Conservation (phyloP, 2,329 filamentous ascomycete species). For the Phyllosticta citribraziliensis region DNA sequence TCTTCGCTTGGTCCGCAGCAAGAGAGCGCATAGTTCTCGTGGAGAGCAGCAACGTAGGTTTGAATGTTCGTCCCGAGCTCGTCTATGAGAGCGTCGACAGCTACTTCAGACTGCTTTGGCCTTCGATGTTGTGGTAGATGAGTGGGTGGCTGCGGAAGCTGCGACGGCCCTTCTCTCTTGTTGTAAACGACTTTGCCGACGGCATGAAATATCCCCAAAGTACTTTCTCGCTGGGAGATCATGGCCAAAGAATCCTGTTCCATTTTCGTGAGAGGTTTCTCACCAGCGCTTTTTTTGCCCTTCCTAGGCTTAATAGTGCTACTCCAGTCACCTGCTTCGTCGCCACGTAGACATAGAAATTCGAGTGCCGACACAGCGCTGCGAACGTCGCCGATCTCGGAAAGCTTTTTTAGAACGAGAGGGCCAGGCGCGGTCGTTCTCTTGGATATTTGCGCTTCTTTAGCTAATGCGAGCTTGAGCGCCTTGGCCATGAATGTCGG, state of each 20-base stretch:
- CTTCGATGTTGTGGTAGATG: conserved; percentile 37
- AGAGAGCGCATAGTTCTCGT: conserved; percentile 87
- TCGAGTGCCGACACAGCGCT: conserved; percentile 88
- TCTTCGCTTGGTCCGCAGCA: conserved; percentile 55
- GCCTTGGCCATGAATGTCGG: conserved; percentile 78
- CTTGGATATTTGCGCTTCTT: conserved; percentile 73
- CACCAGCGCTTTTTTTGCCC: conserved; percentile 46
- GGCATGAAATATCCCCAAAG: conserved; percentile 88
- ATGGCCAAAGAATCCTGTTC: conserved; percentile 73
- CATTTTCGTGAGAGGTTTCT: conserved; percentile 57
- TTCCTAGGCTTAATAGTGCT: conserved; percentile 64
- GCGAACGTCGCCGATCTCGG: conserved; percentile 82
- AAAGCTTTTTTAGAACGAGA: conserved; percentile 65
- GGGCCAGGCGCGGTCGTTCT: conserved; percentile 68
- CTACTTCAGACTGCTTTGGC: conserved; percentile 34
- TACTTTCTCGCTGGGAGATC: conserved; percentile 79
- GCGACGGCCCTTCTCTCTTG: conserved; percentile 52
- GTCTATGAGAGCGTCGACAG: conserved; percentile 65
- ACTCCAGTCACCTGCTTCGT: conserved; percentile 73
- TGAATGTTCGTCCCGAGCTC: conserved; percentile 87
- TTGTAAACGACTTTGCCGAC: conserved; percentile 96
- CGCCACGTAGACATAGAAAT: conserved; percentile 79
- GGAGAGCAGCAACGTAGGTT: conserved; percentile 80
- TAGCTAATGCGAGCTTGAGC: conserved; percentile 68
- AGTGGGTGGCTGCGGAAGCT: conserved; percentile 33